Conservation (phyloP, 2,329 filamentous ascomycete genomes). For the Rachicladosporium sp. region DNA sequence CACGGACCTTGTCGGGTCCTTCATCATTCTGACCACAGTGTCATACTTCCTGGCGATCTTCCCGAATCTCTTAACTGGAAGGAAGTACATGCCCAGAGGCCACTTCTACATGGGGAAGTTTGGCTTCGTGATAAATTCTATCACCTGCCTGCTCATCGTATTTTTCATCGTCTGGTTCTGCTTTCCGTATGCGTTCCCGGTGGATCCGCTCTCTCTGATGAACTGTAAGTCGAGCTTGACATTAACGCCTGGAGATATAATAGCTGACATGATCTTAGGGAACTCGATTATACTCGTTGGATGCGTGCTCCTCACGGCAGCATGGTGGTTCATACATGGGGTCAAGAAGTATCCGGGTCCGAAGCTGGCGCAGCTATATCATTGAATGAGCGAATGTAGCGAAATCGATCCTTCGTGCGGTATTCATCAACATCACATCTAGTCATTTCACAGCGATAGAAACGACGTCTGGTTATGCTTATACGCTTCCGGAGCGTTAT, state of each 20-base stretch:
- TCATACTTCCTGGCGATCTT: slow-evolving; percentile 25
- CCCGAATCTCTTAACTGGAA: slow-evolving; percentile 22
- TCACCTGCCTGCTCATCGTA: slow-evolving; percentile 21
- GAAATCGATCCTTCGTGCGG: no score
- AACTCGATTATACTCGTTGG: slow-evolving; percentile 44
- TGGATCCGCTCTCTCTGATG: slow-evolving; percentile 14
- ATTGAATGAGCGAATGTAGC: no score
- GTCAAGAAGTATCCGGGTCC: slow-evolving; percentile 38
- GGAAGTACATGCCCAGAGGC: slow-evolving; percentile 21
- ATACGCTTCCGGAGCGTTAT: no score
- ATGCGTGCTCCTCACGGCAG: slow-evolving; percentile 32
- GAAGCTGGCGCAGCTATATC: slow-evolving; percentile 23
- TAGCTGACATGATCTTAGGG: slow-evolving; percentile 27
- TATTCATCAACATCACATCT: no score
- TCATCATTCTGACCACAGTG: slow-evolving; percentile 24
- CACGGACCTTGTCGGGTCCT: slow-evolving; percentile 24
- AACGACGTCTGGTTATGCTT: no score
- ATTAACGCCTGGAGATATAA: slow-evolving; percentile 22
- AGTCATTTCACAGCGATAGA: no score
- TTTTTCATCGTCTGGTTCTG: slow-evolving; percentile 28
- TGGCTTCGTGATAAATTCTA: slow-evolving; percentile 21
- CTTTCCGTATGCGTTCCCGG: slow-evolving; percentile 22
- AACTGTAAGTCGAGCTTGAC: slow-evolving; percentile 25
- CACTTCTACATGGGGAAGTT: slow-evolving; percentile 24
- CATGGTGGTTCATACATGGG: slow-evolving; percentile 42